Evolutionary conservation across 2,329 filamentous ascomycete species (phyloP).

Genomic region (Diaporthe sp.): DNA sequence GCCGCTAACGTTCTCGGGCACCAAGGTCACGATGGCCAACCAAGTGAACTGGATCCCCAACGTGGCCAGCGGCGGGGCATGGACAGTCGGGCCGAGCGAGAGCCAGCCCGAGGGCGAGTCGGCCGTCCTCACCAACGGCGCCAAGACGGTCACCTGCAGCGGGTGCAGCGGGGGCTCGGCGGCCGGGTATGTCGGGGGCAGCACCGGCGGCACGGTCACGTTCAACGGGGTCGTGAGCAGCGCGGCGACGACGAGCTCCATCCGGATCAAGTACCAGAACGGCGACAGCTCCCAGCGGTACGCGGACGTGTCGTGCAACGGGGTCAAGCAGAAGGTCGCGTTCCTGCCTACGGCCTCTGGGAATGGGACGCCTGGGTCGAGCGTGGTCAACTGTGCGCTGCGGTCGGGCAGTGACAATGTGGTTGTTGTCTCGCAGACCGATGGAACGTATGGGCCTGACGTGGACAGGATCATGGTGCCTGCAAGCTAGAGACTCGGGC

Average conservation of each 20-base stretch:
- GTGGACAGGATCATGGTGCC: conserved; percentile 67
- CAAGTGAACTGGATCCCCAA: conserved; percentile 63
- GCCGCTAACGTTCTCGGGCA: conserved; percentile 65
- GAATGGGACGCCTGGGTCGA: conserved; percentile 50
- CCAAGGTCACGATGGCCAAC: conserved; percentile 61
- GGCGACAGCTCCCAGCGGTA: conserved; percentile 63
- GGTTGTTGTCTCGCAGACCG: conserved; percentile 55
- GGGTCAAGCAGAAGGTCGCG: conserved; percentile 55
- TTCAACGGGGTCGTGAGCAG: conserved; percentile 57
- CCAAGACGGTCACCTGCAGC: conserved; percentile 58
- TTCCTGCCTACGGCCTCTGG: conserved; percentile 62
- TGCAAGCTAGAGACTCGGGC: background rate
- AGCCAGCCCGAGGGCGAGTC: conserved; percentile 63
- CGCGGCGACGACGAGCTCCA: conserved; percentile 56
- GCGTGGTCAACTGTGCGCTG: conserved; percentile 59
- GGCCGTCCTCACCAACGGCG: conserved; percentile 55
- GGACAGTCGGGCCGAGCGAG: conserved; percentile 54
- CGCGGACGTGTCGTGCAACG: conserved; percentile 67
- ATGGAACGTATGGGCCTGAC: conserved; percentile 58
- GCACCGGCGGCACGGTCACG: conserved; percentile 54
- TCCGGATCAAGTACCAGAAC: conserved; percentile 68
- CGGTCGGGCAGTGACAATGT: conserved; percentile 58
- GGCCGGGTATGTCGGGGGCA: conserved; percentile 67
- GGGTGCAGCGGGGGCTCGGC: conserved; percentile 61
- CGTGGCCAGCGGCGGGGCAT: conserved; percentile 32